Evolutionary conservation across 345 rosid species (phyloP).

Genomic region (Cardiospermum halicacabum): DNA sequence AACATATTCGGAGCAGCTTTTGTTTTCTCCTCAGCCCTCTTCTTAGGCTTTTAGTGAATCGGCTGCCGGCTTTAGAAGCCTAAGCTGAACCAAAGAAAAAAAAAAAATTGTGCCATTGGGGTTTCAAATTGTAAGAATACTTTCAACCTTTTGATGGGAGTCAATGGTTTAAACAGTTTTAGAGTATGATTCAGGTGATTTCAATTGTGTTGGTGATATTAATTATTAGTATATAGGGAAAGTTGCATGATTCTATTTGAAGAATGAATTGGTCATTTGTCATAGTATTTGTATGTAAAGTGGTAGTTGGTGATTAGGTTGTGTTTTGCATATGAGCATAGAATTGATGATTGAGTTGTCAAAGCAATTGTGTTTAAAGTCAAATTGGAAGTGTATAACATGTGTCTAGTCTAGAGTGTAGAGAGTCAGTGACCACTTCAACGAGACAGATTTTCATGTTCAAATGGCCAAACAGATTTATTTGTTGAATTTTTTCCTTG

Average conservation of each 20-base stretch:
- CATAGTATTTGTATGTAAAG: not conserved
- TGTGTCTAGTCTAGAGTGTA: too few relatives aligned
- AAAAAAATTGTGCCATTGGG: conserved; percentile 24
- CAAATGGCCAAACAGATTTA: not conserved
- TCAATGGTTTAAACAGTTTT: conserved; percentile 20
- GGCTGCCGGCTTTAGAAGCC: conserved; percentile 14
- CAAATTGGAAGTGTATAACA: too few relatives aligned
- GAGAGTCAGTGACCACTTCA: not conserved
- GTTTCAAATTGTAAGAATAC: conserved; percentile 34
- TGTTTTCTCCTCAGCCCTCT: conserved; percentile 6
- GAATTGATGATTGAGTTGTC: not conserved
- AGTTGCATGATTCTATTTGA: not conserved
- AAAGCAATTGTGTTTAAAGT: conserved; percentile 4
- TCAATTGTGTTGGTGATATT: not conserved
- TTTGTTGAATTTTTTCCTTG: not conserved
- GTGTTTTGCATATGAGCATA: not conserved
- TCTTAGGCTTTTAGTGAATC: conserved; percentile 7
- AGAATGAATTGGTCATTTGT: not conserved
- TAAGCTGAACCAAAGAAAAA: conserved; percentile 18
- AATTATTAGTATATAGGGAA: not conserved
- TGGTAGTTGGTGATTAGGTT: conserved; percentile 9
- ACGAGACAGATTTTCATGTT: not conserved
- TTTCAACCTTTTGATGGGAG: conserved; percentile 19
- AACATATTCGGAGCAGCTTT: conserved; percentile 28
- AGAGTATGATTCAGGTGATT: conserved; percentile 18